A percentile compares a stretch with the other conserved stretches of the same genome.
These are phyloP conservation scores for Hymenoscyphus fraxineus DNA, from an alignment of 2,329 filamentous ascomycete genomes.

Conservation along the genomic window DNA sequence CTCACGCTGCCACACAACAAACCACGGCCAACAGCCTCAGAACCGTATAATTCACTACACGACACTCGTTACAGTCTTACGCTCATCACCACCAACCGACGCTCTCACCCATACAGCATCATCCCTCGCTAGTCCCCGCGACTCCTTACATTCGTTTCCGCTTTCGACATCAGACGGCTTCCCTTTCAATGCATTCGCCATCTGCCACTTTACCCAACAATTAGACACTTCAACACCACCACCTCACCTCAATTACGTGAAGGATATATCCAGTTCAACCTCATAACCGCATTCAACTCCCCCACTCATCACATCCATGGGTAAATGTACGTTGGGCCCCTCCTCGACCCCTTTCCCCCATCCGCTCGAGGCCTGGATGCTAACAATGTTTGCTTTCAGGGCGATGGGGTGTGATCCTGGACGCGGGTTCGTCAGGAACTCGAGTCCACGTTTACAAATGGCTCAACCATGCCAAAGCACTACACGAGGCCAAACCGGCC, in stretches of 20 bases:
- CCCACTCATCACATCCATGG: constrained; percentile 25
- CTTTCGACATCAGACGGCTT: constrained; percentile 3
- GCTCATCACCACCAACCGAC: background rate
- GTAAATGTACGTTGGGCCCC: constrained; percentile 32
- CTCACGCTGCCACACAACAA: background rate
- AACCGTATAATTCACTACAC: background rate
- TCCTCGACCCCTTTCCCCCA: background rate
- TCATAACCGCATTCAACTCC: constrained; percentile 5
- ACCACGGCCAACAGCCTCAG: background rate
- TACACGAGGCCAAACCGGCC: constrained; percentile 54
- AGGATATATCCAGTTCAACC: constrained; percentile 7
- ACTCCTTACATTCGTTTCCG: constrained; percentile 24
- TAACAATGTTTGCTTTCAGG: constrained; percentile 20
- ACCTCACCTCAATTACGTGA: constrained; percentile 12
- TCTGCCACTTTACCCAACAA: constrained; percentile 15
- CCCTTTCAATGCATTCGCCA: constrained; percentile 25
- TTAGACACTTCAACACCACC: constrained; percentile 11
- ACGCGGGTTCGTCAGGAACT: constrained; percentile 96
- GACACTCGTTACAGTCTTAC: background rate
- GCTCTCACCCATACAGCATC: background rate
- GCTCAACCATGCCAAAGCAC: constrained; percentile 70
- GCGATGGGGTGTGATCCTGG: constrained; percentile 89
- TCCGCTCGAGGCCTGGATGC: background rate
- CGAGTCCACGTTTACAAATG: constrained; percentile 92
- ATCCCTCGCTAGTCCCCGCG: background rate